These are phyloP conservation scores for Apiotrichum domesticum DNA, from an alignment of 1,284 basidiomycete species.

Conservation along the genomic window DNA sequence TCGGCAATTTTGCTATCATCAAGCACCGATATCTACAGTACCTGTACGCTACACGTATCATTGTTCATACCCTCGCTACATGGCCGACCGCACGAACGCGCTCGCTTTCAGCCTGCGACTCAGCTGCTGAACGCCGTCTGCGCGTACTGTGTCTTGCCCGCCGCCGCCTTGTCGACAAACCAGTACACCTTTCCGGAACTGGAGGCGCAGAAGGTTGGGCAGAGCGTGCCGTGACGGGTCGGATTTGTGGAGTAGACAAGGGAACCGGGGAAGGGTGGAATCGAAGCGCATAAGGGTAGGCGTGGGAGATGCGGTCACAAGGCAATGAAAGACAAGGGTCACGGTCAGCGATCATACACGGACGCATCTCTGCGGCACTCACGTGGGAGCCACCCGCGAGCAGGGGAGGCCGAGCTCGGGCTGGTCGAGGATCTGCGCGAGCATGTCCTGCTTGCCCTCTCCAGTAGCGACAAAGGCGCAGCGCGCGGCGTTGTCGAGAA, in stretches of 20 bases:
- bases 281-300: too few relatives aligned
- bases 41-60: background rate
- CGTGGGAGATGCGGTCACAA: too few relatives aligned
- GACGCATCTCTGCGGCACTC: constrained; percentile 12
- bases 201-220: background rate
- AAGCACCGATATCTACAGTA: too few relatives aligned
- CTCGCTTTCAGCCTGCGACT: constrained; percentile 32
- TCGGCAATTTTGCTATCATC: too few relatives aligned
- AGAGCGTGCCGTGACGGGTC: background rate
- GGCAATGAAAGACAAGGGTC: constrained; percentile 30
- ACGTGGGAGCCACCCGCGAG: constrained; percentile 68
- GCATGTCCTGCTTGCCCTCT: constrained; percentile 72
- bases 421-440: constrained; percentile 68
- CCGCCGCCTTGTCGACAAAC: constrained; percentile 81
- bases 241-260: background rate
- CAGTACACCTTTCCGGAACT: constrained; percentile 78
- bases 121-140: constrained; percentile 32
- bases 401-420: constrained; percentile 78
- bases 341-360: constrained; percentile 7
- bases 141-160: constrained; percentile 51
- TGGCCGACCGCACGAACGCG: background rate
- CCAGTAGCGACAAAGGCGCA: constrained; percentile 85
- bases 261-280: background rate
- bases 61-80: background rate
- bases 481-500: constrained; percentile 82